Percentiles rank a stretch among this genome's conserved stretches.
Evolutionary conservation across 192 early-diverging fungal genomes (phyloP).

Genomic region (Helicostylum pulchrum): DNA sequence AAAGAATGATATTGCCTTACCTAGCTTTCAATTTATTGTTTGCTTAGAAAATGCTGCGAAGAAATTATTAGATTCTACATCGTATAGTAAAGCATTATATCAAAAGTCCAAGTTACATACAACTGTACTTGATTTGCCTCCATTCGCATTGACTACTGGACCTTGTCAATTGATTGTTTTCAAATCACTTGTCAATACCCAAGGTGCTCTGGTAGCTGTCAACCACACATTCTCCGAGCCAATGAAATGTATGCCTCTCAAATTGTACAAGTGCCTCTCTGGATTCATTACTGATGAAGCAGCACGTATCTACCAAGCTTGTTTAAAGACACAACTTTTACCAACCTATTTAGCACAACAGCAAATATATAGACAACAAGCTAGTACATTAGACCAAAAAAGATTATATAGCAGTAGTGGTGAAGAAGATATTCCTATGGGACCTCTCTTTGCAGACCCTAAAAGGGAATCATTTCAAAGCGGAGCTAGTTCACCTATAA

Average conservation of each 20-base stretch:
- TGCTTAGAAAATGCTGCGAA: constrained; percentile 14
- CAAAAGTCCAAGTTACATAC: constrained; percentile 20
- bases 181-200: constrained; percentile 19
- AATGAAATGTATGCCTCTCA: constrained; percentile 22
- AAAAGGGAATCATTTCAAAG: too few relatives aligned
- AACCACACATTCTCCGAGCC: constrained; percentile 18
- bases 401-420: too few relatives aligned
- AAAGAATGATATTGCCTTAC: background rate
- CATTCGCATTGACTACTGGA: constrained; percentile 23
- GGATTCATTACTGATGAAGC: constrained; percentile 20
- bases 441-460: too few relatives aligned
- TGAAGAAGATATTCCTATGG: too few relatives aligned
- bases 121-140: constrained; percentile 24
- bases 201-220: constrained; percentile 22
- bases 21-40: constrained; percentile 4
- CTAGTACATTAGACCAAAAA: too few relatives aligned
- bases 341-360: constrained; percentile 11
- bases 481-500: too few relatives aligned
- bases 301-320: constrained; percentile 10
- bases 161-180: constrained; percentile 34
- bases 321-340: background rate
- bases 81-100: constrained; percentile 12
- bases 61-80: constrained; percentile 16
- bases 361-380: constrained; percentile 11
- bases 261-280: constrained; percentile 16